These are phyloP conservation scores for Pyronema domesticum DNA, from an alignment of 495 filamentous ascomycete species.

Conservation along the genomic window DNA sequence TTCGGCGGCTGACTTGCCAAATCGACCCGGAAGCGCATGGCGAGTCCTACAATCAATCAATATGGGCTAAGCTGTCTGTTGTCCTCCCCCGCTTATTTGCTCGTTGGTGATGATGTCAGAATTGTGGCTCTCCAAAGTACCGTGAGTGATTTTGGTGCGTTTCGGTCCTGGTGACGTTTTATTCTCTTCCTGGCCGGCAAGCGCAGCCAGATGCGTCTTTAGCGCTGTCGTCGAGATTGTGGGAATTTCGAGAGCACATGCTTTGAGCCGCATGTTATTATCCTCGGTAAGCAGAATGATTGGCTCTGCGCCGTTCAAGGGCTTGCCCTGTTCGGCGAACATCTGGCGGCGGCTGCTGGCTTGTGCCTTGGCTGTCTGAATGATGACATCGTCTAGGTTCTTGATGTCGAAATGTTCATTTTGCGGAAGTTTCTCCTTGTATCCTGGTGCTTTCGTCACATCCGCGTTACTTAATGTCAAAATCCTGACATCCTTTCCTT, in stretches of 20 bases:
- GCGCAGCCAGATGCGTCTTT: conserved; percentile 2
- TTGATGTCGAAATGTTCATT: conserved; percentile 11
- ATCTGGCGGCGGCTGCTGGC: conserved; percentile 7
- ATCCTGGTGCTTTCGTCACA: conserved; percentile 17
- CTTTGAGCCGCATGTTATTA: conserved; percentile 22
- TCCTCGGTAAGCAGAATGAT: conserved; percentile 24
- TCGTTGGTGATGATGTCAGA: too few relatives aligned
- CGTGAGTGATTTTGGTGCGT: too few relatives aligned
- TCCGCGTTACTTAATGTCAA: conserved; percentile 20
- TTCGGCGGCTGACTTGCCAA: too few relatives aligned
- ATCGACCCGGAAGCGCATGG: too few relatives aligned
- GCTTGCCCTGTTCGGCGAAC: background rate
- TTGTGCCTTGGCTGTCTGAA: conserved; percentile 18
- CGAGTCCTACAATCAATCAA: too few relatives aligned
- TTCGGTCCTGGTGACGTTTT: background rate
- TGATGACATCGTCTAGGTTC: conserved; percentile 24
- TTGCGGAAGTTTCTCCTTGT: conserved; percentile 17
- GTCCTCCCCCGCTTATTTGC: too few relatives aligned
- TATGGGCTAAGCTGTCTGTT: too few relatives aligned
- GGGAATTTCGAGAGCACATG: conserved; percentile 16
- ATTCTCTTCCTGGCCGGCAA: background rate
- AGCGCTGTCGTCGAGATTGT: conserved; percentile 16
- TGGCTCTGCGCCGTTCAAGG: conserved; percentile 14
- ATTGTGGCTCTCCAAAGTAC: too few relatives aligned
- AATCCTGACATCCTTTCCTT: conserved; percentile 19